These are phyloP conservation scores for Ilyonectria robusta DNA, from an alignment of 2,329 filamentous ascomycete species.

Conservation along the genomic window DNA sequence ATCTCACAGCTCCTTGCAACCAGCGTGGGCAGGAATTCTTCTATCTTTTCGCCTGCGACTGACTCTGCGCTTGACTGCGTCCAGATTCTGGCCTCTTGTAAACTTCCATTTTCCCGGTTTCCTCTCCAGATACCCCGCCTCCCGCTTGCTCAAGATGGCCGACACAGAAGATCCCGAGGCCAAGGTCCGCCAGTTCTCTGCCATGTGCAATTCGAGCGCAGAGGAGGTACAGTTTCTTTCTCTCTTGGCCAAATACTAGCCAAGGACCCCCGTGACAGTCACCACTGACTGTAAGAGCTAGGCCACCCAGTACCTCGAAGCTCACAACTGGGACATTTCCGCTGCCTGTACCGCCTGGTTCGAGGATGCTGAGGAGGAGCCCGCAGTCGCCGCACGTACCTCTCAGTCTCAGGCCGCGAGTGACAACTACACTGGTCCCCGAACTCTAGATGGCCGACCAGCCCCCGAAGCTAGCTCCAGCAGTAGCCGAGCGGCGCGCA, in stretches of 20 bases:
- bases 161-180: constrained; percentile 44
- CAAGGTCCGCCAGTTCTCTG: constrained; percentile 49
- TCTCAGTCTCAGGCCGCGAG: constrained; percentile 23
- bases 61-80: constrained; percentile 8
- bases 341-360: constrained; percentile 75
- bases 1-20: neutral
- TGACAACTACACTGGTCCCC: constrained; percentile 70
- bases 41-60: neutral
- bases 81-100: neutral
- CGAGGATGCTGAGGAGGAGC: constrained; percentile 63
- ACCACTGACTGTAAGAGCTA: constrained; percentile 52
- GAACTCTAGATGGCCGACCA: constrained; percentile 74
- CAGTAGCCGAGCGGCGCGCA: constrained; percentile 52
- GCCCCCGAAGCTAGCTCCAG: constrained; percentile 59
- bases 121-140: constrained; percentile 41
- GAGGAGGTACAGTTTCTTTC: constrained; percentile 43
- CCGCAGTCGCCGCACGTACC: constrained; percentile 55
- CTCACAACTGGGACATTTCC: constrained; percentile 76
- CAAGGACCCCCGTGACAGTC: neutral
- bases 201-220: constrained; percentile 45
- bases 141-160: constrained; percentile 47
- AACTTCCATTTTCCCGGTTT: constrained; percentile 1
- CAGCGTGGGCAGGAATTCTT: neutral
- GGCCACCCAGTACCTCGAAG: constrained; percentile 77
- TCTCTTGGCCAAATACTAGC: neutral